A percentile compares a stretch with the other conserved stretches of the same genome.
Evolutionary conservation across 2,329 filamentous ascomycete genomes (phyloP).

Genomic region (Penicillium sp.): DNA sequence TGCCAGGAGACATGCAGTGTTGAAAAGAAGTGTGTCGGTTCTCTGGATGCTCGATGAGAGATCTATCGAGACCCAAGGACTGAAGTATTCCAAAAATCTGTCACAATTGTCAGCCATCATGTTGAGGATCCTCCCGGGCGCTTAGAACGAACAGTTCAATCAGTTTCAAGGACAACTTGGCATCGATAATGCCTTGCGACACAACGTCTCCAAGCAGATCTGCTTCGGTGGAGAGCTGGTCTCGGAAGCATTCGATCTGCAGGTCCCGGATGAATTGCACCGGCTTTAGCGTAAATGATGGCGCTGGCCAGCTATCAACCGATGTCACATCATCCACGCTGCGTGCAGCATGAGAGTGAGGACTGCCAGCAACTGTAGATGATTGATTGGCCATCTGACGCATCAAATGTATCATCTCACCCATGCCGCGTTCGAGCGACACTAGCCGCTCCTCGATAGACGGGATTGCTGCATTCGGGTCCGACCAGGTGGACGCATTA

Average conservation of each 20-base stretch:
- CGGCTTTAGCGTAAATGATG: constrained; percentile 30
- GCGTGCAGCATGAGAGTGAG: constrained; percentile 20
- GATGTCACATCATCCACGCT: constrained; percentile 28
- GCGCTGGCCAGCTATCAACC: constrained; percentile 21
- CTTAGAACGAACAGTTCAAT: constrained; percentile 31
- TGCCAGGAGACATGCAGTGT: constrained; percentile 35
- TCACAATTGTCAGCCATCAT: neutral
- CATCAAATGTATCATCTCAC: constrained; percentile 38
- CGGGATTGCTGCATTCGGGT: constrained; percentile 33
- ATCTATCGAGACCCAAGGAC: constrained; percentile 35
- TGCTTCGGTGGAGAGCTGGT: constrained; percentile 23
- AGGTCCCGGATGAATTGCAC: constrained; percentile 36
- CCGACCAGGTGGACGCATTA: constrained; percentile 32
- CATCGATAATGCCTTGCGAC: constrained; percentile 33
- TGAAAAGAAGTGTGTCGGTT: constrained; percentile 35
- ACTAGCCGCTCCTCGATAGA: constrained; percentile 37
- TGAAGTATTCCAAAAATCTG: constrained; percentile 37
- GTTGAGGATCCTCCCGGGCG: neutral
- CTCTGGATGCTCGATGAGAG: constrained; percentile 31
- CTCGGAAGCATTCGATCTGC: constrained; percentile 34
- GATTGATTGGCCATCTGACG: constrained; percentile 34
- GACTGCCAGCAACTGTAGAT: constrained; percentile 21
- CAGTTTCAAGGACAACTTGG: constrained; percentile 33
- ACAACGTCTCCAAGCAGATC: constrained; percentile 29
- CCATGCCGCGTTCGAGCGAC: constrained; percentile 36